Conservation (phyloP, 2,329 filamentous ascomycete species). For the Alternaria ethzedia region DNA sequence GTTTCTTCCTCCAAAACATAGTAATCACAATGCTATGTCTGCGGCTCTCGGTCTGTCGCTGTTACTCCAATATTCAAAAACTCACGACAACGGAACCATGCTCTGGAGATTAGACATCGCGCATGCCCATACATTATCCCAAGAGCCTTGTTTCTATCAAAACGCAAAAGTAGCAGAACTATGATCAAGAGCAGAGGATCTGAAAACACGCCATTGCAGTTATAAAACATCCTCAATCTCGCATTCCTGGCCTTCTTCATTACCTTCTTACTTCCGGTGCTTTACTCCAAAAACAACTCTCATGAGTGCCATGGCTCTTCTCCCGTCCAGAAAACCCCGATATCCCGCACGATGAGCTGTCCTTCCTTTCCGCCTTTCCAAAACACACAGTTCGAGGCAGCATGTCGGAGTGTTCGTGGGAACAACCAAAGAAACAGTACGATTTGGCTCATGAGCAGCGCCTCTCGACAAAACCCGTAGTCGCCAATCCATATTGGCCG, state of each 20-base stretch:
- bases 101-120: background rate
- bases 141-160: too few relatives aligned
- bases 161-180: accelerated
- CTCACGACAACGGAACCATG: too few relatives aligned
- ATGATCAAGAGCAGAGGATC: background rate
- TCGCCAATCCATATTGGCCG: background rate
- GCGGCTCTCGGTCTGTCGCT: background rate
- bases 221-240: background rate
- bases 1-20: background rate
- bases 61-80: background rate
- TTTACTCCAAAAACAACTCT: background rate
- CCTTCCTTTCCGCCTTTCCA: background rate
- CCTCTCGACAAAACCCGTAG: background rate
- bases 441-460: background rate
- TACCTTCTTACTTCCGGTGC: accelerated
- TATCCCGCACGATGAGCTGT: accelerated
- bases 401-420: background rate
- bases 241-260: background rate
- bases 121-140: too few relatives aligned
- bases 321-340: accelerated
- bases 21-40: background rate
- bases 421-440: background rate
- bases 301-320: background rate
- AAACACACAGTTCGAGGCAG: background rate
- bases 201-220: background rate